Base-by-base conservation (phyloP, 2,329 filamentous ascomycete genomes). In the Cadophora luteo-olivacea region DNA sequence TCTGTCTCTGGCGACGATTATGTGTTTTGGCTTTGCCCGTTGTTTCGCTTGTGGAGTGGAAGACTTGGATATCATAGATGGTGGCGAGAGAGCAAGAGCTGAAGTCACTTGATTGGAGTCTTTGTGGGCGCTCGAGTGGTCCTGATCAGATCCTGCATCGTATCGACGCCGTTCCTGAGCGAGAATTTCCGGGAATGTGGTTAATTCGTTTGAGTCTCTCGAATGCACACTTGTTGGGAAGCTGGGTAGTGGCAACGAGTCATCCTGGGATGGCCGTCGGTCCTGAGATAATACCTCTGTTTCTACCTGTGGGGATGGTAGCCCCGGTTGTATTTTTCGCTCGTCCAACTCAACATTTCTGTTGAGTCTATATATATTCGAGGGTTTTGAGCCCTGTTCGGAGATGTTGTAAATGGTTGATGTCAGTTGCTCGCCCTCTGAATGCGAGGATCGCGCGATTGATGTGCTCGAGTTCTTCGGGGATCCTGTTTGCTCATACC, bases 341-440 rank as follows among this genome's bases (percentile, higher is more conserved):
- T 57, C 36, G 7, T 29, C 6, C 29, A 29, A 29, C 29, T 22
- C 24, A 2, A 12, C 25, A 36, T 65, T 52, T 16, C 29, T 8
- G 8, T 67, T 57, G 32, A 22, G 8, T 24, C 24, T 25, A 19
- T 48, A 62, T 1, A 16, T 52, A 11, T 63, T 24, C 3, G 58
- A 49, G 9, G 14, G 5, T n/a, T n/a, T 63, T 11, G 33, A 67
- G 16, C 22, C n/a, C 49, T 38, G 38, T 45, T 55, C 49, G 14
- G 49, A 33, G 2, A 49, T 33, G 14, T 63, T 49, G 58, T 61
- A 51, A 19, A 57, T 57, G n/a, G 65, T 36, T 22, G 63, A 49
- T 33, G 63, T 24, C 16, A 57, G 25, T 16, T 36, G n/a, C 38
- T 64, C 58, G 29, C 49, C 45, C n/a, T 51, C 29, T 16, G 51